phyloP scores from a whole-genome alignment of 441 rosid genomes.

The Theobroma grandiflorum region DNA sequence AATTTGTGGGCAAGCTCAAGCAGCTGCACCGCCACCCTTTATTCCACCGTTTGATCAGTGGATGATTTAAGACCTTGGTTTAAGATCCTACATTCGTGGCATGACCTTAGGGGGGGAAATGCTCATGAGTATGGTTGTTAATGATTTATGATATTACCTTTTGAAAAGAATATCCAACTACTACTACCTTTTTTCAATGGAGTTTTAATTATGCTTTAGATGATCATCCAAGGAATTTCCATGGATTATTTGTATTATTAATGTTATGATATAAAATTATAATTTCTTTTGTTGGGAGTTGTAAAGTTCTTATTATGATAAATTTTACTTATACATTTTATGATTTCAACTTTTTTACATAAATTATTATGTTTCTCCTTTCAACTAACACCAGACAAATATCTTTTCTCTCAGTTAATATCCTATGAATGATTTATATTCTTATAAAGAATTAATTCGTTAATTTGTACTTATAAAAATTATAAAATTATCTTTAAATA shows the following conservation, averaged over 20 bases:
- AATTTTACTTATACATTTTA: too few relatives aligned
- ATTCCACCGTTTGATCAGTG: not conserved
- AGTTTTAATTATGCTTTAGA: not conserved
- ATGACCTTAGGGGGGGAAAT: not conserved
- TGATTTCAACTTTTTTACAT: too few relatives aligned
- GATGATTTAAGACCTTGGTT: not conserved
- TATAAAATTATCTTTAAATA: too few relatives aligned
- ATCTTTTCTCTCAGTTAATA: too few relatives aligned
- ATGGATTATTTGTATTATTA: not conserved
- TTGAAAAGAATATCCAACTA: slow-evolving; percentile 21
- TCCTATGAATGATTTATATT: too few relatives aligned
- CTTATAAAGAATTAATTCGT: too few relatives aligned
- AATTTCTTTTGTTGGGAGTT: not conserved
- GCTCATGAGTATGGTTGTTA: not conserved
- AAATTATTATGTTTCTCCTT: too few relatives aligned
- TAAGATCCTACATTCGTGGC: not conserved
- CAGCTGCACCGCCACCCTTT: too few relatives aligned
- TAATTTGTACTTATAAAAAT: too few relatives aligned
- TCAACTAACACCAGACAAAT: too few relatives aligned
- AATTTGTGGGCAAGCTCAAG: too few relatives aligned
- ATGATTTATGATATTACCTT: slow-evolving; percentile 5
- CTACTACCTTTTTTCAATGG: not conserved
- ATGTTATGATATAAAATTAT: slow-evolving; percentile 8
- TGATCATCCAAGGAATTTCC: not conserved
- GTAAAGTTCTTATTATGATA: too few relatives aligned